phyloP scores from a whole-genome alignment of 805 yeast genomes.

The Yarrowia yakushimensis region DNA sequence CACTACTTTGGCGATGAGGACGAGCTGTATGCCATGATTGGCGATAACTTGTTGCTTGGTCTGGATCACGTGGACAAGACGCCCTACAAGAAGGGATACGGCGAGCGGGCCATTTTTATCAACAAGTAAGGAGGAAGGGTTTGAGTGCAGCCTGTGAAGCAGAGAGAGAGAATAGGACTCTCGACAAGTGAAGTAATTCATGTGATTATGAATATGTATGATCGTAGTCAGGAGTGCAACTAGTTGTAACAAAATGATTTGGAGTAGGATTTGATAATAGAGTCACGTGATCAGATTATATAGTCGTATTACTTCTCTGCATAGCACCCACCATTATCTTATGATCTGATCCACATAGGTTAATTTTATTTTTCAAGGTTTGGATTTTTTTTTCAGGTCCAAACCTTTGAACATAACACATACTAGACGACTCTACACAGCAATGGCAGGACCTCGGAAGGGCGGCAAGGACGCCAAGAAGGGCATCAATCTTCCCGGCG shows the following conservation, averaged over 20 bases:
- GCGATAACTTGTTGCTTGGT: conserved; percentile 60
- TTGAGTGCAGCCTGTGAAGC: not conserved
- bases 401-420: not conserved
- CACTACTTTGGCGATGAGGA: conserved; percentile 29
- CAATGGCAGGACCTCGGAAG: not conserved
- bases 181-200: not conserved
- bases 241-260: too few species aligned
- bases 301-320: too few species aligned
- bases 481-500: conserved; percentile 22
- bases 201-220: not conserved
- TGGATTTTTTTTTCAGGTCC: not conserved
- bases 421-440: not conserved
- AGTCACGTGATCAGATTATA: too few species aligned
- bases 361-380: not conserved
- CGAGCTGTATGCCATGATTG: conserved; percentile 47
- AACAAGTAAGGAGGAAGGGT: conserved; percentile 35
- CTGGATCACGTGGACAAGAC: conserved; percentile 85
- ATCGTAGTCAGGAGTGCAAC: too few species aligned
- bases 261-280: too few species aligned
- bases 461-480: conserved; percentile 21
- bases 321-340: not conserved
- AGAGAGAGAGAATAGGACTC: not conserved
- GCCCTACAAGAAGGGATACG: conserved; percentile 47
- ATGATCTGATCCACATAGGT: too few species aligned
- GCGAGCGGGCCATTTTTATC: conserved; percentile 57